Conservation (phyloP, 2,329 filamentous ascomycete genomes). For the Fusarium sp. region DNA sequence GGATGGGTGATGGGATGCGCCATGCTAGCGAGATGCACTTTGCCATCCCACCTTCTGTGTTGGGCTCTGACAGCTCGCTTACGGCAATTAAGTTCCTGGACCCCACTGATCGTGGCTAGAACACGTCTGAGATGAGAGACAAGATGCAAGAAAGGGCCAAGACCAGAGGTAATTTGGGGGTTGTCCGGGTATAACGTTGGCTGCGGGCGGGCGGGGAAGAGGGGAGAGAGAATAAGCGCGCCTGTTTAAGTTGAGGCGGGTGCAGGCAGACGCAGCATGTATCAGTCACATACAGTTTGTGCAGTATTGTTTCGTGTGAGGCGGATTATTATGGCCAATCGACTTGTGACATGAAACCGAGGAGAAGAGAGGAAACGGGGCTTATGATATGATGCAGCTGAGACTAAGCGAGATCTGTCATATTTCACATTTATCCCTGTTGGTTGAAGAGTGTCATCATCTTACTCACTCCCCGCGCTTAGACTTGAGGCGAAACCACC, state of each 20-base stretch:
- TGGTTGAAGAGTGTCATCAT: constrained; percentile 7
- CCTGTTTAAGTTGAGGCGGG: constrained; percentile 7
- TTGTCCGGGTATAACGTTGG: constrained; percentile 23
- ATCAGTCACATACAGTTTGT: neutral
- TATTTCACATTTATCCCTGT: constrained; percentile 11
- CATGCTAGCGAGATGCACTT: constrained; percentile 3
- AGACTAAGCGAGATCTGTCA: constrained; percentile 25
- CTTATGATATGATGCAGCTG: constrained; percentile 4
- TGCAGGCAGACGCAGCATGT: constrained; percentile 28
- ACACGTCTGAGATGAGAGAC: constrained; percentile 31
- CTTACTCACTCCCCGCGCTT: constrained; percentile 6
- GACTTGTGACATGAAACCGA: neutral
- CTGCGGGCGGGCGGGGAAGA: constrained; percentile 35
- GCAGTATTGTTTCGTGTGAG: neutral
- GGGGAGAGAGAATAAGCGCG: constrained; percentile 27
- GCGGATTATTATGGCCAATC: constrained; percentile 14
- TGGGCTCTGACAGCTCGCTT: constrained; percentile 40
- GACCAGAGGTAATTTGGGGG: constrained; percentile 15
- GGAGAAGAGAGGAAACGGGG: constrained; percentile 19
- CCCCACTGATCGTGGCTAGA: constrained; percentile 10
- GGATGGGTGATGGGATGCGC: constrained; percentile 7
- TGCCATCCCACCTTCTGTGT: constrained; percentile 13
- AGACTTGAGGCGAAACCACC: constrained; percentile 28
- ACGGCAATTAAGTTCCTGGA: constrained; percentile 6
- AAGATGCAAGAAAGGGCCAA: constrained; percentile 15